Percentiles rank a stretch among this genome's conserved stretches.
Conservation (phyloP, 1,284 basidiomycete genomes). For the Inonotus hispidus region DNA sequence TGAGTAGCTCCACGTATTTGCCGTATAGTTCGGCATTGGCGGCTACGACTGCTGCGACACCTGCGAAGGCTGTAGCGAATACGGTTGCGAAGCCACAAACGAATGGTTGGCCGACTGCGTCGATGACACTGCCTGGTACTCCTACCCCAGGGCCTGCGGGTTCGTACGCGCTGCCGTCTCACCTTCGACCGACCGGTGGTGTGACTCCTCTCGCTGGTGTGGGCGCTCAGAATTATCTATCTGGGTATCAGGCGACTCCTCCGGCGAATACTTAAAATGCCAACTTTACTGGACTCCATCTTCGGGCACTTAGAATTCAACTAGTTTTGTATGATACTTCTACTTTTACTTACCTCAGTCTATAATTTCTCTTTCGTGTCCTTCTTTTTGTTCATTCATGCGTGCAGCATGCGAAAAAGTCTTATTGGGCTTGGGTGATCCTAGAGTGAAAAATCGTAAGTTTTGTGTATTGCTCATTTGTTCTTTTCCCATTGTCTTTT, state of each 20-base stretch:
- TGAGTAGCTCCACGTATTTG: constrained; percentile 6
- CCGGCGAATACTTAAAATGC: constrained; percentile 1
- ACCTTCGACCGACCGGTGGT: constrained; percentile 5
- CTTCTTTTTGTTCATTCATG: neutral
- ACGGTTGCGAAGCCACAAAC: constrained; percentile 12
- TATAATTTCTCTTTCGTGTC: neutral
- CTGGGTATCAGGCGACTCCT: constrained; percentile 9
- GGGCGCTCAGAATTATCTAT: constrained; percentile 2
- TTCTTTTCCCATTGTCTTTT: too few species aligned
- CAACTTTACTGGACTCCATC: neutral
- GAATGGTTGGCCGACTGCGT: constrained; percentile 13
- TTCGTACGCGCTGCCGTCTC: constrained; percentile 11
- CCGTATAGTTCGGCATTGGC: constrained; percentile 7
- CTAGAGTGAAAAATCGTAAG: too few species aligned
- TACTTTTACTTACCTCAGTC: neutral
- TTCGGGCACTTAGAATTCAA: neutral
- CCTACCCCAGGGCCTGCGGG: neutral
- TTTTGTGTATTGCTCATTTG: too few species aligned
- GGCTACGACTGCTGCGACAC: constrained; percentile 8
- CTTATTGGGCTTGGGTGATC: too few species aligned
- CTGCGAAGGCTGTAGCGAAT: constrained; percentile 17
- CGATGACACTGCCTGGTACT: neutral
- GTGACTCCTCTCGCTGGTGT: neutral
- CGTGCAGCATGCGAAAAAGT: neutral
- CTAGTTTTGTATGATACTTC: neutral